Evolutionary conservation across 2,329 filamentous ascomycete genomes (phyloP), one percentile per base, ranked within the genome.

Genomic region (Hypocreales sp.): DNA sequence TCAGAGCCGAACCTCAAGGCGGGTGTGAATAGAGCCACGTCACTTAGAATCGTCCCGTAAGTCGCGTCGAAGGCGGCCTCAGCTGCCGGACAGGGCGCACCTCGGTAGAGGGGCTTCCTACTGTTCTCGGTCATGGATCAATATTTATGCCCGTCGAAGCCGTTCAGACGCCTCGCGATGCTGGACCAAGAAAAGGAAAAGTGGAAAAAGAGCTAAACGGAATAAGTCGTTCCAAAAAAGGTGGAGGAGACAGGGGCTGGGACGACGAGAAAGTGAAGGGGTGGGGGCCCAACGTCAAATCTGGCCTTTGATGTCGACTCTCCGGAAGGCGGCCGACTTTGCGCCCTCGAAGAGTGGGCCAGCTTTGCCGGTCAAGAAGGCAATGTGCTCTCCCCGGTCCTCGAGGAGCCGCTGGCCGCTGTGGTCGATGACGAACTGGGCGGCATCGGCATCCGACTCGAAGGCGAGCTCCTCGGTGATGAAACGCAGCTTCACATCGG

Each of bases 291-390:
- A 25, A 35, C 28, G 40, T 77, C 61, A 90, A 48, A 94, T 92
- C 58, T 95, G 87, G 46, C 87, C 86, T 61, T 95, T 94, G 62
- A 95, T 92, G 58, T 95, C 86, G 62, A 95, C 79, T 48, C 75
- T 77, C 46, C 72, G 69, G 55, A 93, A 92, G 26, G 87, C 87
- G 35, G 67, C 64, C 21, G 62, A 55, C 49, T 76, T 79, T 32
- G 80, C 72, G 28, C 58, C 50, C 48, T 94, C 83, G 53, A 95
- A 93, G 13, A 78, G 56, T 22, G 53, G 48, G 27, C 68, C 69
- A 26, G 78, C 80, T 57, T 86, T 86, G 43, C 70, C 72, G 24
- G 78, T 76, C 41, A 81, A 51, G 46, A 92, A 76, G 35, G 69
- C 64, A 40, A 86, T 78, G 37, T 72, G 69, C 36, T 80, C 76